Percentiles rank a stretch among this genome's conserved stretches.
Evolutionary conservation across 2,329 filamentous ascomycete genomes (phyloP).

Genomic region (Acephala macrosclerotiorum): DNA sequence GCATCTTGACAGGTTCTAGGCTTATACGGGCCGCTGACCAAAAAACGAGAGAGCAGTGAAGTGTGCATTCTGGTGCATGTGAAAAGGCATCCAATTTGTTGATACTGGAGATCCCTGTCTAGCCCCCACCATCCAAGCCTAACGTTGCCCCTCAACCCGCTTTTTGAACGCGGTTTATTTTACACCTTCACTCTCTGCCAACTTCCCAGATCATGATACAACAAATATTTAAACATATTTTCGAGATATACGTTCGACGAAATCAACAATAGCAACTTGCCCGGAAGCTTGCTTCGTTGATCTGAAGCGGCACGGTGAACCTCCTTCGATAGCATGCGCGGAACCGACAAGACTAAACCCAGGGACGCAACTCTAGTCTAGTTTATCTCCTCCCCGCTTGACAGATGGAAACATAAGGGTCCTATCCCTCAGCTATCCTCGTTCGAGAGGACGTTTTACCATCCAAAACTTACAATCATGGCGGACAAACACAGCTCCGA

Average conservation of each 20-base stretch:
- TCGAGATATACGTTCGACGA: neutral
- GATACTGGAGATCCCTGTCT: neutral
- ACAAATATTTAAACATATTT: neutral
- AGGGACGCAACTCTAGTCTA: neutral
- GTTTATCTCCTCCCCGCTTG: neutral
- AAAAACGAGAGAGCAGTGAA: neutral
- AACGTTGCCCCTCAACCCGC: neutral
- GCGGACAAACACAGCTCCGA: conserved; percentile 20
- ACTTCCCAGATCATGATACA: neutral
- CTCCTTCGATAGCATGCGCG: neutral
- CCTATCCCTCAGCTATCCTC: neutral
- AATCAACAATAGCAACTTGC: neutral
- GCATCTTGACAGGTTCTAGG: neutral
- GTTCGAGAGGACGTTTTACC: neutral
- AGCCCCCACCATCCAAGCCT: conserved; percentile 6
- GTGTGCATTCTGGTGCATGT: conserved; percentile 2
- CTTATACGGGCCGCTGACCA: neutral
- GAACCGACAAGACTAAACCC: neutral
- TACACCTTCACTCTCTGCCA: neutral
- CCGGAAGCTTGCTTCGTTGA: neutral
- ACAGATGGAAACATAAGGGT: conserved; percentile 5
- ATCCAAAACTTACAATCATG: conserved; percentile 15
- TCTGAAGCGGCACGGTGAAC: neutral
- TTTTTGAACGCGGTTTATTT: neutral
- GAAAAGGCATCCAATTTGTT: conserved; percentile 9